Conservation (phyloP, 2,329 filamentous ascomycete genomes). For the Clonostachys solani region DNA sequence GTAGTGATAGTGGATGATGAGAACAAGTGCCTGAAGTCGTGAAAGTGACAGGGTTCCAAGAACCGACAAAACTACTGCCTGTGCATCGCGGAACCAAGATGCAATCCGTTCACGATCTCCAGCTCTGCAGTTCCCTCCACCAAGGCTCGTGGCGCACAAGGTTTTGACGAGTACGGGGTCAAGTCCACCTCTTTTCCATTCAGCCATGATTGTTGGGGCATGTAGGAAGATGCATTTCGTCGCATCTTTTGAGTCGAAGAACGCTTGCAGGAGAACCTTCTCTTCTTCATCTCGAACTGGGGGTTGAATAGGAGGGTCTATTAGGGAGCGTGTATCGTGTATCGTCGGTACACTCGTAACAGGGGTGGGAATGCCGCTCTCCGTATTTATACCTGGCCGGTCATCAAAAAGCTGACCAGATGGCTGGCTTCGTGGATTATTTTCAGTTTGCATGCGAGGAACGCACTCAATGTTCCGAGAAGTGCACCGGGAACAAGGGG, state of each 20-base stretch:
- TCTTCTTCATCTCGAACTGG: too few species aligned
- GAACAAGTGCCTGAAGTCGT: conserved; percentile 11
- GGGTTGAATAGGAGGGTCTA: too few species aligned
- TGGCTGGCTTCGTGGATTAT: too few species aligned
- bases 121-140: background rate
- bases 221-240: conserved; percentile 13
- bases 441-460: too few species aligned
- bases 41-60: background rate
- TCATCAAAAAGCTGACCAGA: too few species aligned
- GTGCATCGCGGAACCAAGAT: conserved; percentile 13
- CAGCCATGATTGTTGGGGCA: conserved; percentile 9
- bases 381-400: too few species aligned
- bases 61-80: background rate
- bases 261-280: conserved; percentile 7
- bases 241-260: conserved; percentile 11
- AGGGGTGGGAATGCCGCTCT: too few species aligned
- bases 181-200: conserved; percentile 14
- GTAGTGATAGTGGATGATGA: conserved; percentile 11
- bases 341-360: too few species aligned
- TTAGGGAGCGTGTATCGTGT: too few species aligned
- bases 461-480: conserved; percentile 6
- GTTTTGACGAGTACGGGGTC: conserved; percentile 11
- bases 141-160: conserved; percentile 9
- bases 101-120: background rate
- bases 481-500: conserved; percentile 22